These are phyloP conservation scores for Hypoxylon sp. DNA, from an alignment of 2,329 filamentous ascomycete species.

Conservation along the genomic window DNA sequence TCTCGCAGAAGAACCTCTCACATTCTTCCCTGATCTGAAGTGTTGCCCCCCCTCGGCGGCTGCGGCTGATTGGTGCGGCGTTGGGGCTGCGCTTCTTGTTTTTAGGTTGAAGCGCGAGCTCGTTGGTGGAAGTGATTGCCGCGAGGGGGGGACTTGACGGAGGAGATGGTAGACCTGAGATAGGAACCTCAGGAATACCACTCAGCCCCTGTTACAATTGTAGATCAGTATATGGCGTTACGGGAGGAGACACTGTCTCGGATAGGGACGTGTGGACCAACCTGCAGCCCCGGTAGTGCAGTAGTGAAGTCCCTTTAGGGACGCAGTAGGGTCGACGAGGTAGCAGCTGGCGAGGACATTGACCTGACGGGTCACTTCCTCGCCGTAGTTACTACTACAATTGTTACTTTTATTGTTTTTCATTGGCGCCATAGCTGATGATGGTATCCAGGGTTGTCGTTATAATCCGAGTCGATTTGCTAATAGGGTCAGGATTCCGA, in stretches of 20 bases:
- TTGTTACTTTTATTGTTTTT: constrained; percentile 75
- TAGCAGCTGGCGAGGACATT: constrained; percentile 94
- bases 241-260: not conserved
- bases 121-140: constrained; percentile 75
- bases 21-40: constrained; percentile 98
- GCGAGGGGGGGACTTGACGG: constrained; percentile 91
- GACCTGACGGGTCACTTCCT: constrained; percentile 72
- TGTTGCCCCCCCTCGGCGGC: constrained; percentile 89
- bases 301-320: constrained; percentile 89
- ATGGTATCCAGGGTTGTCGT: constrained; percentile 50
- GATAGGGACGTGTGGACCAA: constrained; percentile 56
- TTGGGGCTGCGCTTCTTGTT: constrained; percentile 57
- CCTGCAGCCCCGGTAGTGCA: constrained; percentile 91
- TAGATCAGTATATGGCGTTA: constrained; percentile 18
- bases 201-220: constrained; percentile 72
- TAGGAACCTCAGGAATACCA: constrained; percentile 95
- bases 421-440: constrained; percentile 72
- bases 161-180: constrained; percentile 86
- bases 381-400: constrained; percentile 84
- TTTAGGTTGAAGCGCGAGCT: constrained; percentile 74
- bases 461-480: constrained; percentile 14
- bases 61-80: constrained; percentile 55
- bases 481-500: constrained; percentile 8
- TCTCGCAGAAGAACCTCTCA: constrained; percentile 99
- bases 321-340: constrained; percentile 78